Percentiles rank a stretch among this genome's conserved stretches.
Evolutionary conservation across 345 rosid genomes (phyloP).

Genomic region (Mallotus nudiflorus): DNA sequence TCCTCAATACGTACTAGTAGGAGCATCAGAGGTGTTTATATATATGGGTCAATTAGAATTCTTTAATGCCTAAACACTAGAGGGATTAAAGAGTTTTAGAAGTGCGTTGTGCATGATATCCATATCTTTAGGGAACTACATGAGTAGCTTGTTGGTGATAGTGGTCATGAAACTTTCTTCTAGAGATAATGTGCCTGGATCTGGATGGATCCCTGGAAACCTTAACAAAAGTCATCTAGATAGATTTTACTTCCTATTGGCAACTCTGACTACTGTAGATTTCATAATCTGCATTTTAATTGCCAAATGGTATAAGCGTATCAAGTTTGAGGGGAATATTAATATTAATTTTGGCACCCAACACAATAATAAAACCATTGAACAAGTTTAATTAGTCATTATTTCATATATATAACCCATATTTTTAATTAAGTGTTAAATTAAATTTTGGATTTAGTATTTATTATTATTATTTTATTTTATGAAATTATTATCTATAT

Average conservation of each 20-base stretch:
- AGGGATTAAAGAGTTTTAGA: slow-evolving; percentile 37
- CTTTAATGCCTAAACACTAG: slow-evolving; percentile 35
- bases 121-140: slow-evolving; percentile 35
- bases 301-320: slow-evolving; percentile 30
- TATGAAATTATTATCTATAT: too few species aligned
- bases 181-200: slow-evolving; percentile 20
- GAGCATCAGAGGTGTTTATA: slow-evolving; percentile 43
- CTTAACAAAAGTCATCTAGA: slow-evolving; percentile 34
- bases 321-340: slow-evolving; percentile 1
- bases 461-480: too few species aligned
- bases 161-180: slow-evolving; percentile 33
- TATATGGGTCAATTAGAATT: slow-evolving; percentile 34
- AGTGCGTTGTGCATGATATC: slow-evolving; percentile 40
- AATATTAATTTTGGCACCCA: too few species aligned
- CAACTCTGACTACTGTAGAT: slow-evolving; percentile 26
- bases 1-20: slow-evolving; percentile 32
- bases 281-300: slow-evolving; percentile 18
- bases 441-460: too few species aligned
- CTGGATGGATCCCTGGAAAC: slow-evolving; percentile 37
- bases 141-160: slow-evolving; percentile 30
- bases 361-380: neutral
- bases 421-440: too few species aligned
- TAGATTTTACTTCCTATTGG: slow-evolving; percentile 32
- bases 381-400: neutral
- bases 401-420: neutral